Evolutionary conservation across 768 basidiomycete genomes (phyloP).

Genomic region (Neoboletus magnificus): DNA sequence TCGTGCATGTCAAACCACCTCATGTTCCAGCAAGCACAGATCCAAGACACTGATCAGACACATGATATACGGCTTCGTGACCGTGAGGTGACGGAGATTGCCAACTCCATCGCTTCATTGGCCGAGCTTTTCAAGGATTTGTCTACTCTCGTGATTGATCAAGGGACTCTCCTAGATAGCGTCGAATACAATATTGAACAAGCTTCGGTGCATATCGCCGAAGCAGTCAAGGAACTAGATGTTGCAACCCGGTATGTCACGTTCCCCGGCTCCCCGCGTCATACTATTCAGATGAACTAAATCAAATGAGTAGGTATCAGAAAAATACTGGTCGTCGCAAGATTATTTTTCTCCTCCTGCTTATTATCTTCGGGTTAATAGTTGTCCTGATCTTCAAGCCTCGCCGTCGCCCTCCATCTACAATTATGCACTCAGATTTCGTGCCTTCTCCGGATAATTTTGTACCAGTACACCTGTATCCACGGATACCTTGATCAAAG

Average conservation of each 20-base stretch:
- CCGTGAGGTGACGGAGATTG: slow-evolving; percentile 83
- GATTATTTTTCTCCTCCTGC: slow-evolving; percentile 87
- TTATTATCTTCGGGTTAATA: slow-evolving; percentile 86
- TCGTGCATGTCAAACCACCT: slow-evolving; percentile 9
- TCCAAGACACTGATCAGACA: slow-evolving; percentile 36
- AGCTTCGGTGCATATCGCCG: slow-evolving; percentile 75
- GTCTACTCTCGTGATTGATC: slow-evolving; percentile 90
- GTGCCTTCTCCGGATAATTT: slow-evolving; percentile 24
- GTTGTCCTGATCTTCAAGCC: slow-evolving; percentile 93
- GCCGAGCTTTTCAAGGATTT: slow-evolving; percentile 98
- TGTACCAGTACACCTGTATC: slow-evolving; percentile 31
- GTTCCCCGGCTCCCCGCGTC: neutral
- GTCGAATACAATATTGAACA: slow-evolving; percentile 98
- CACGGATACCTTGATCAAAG: slow-evolving; percentile 31
- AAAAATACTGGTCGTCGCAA: slow-evolving; percentile 88
- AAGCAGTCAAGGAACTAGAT: slow-evolving; percentile 81
- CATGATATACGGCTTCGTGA: slow-evolving; percentile 47
- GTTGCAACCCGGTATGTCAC: slow-evolving; percentile 71
- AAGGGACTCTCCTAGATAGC: slow-evolving; percentile 94
- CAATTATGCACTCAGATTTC: slow-evolving; percentile 28
- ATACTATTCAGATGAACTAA: neutral
- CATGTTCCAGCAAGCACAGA: slow-evolving; percentile 31
- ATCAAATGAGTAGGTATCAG: slow-evolving; percentile 65
- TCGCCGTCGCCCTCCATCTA: slow-evolving; percentile 45
- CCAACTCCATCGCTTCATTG: slow-evolving; percentile 84